Evolutionary conservation across 1,139 yeast genomes (phyloP).

Genomic region (Taphrina populina): DNA sequence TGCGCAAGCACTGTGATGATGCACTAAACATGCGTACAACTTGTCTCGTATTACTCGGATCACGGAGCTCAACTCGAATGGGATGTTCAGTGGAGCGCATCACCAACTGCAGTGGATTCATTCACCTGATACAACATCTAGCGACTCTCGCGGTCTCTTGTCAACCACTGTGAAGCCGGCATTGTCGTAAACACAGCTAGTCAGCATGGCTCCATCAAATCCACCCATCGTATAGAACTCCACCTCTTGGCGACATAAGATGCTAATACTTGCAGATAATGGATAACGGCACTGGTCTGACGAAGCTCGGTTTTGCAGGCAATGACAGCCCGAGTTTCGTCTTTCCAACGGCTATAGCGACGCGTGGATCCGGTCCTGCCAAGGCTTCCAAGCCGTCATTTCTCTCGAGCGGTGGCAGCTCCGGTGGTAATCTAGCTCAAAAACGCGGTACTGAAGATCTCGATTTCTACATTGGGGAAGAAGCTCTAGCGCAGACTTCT

Average conservation of each 20-base stretch:
- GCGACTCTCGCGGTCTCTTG: too few species aligned
- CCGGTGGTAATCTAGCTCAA: conserved; percentile 52
- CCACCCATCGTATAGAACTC: conserved; percentile 93
- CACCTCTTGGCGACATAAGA: not conserved
- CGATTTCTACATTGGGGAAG: conserved; percentile 94
- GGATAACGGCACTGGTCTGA: conserved; percentile 89
- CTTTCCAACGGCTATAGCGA: conserved; percentile 96
- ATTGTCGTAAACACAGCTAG: too few species aligned
- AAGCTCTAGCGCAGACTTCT: conserved; percentile 87
- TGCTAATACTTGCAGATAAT: conserved; percentile 18
- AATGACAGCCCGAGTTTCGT: conserved; percentile 97
- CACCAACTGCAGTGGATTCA: too few species aligned
- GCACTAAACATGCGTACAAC: too few species aligned
- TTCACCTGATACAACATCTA: too few species aligned
- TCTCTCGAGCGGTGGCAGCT: conserved; percentile 39
- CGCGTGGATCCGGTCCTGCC: conserved; percentile 53
- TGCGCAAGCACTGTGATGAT: too few species aligned
- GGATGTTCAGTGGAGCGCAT: too few species aligned
- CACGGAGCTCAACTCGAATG: too few species aligned
- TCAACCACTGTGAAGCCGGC: too few species aligned
- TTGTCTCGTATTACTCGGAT: too few species aligned
- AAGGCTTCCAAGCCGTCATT: conserved; percentile 45
- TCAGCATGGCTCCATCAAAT: conserved; percentile 27
- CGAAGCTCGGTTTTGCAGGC: conserved; percentile 97
- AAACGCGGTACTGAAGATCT: conserved; percentile 92